phyloP scores from a whole-genome alignment of 208 protist genomes.

The Leptomonas pyrrhocoris region DNA sequence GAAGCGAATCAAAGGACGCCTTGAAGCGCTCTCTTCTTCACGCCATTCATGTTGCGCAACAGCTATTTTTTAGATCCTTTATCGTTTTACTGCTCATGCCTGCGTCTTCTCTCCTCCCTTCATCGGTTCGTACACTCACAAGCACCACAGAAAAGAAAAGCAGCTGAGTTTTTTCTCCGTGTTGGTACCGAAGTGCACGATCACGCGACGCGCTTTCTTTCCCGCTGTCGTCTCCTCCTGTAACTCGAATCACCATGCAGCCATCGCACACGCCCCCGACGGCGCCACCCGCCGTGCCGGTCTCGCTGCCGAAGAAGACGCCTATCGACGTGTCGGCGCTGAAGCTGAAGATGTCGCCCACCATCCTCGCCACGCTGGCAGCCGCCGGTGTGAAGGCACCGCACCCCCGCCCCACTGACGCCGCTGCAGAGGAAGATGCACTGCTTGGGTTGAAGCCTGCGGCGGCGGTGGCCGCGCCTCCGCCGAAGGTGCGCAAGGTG shows the following conservation, averaged over 20 bases:
- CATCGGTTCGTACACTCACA: no score
- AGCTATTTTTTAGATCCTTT: no score
- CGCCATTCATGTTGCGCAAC: no score
- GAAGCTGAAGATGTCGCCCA: conserved; percentile 33
- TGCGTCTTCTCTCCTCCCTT: no score
- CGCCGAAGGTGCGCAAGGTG: conserved; percentile 27
- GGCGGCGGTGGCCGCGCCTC: conserved; percentile 22
- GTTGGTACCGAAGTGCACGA: no score
- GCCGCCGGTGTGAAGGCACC: conserved; percentile 25
- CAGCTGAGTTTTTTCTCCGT: no score
- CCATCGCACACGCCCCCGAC: conserved; percentile 20
- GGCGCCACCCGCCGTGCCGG: conserved; percentile 39
- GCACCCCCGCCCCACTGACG: conserved; percentile 26
- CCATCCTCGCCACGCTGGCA: conserved; percentile 26
- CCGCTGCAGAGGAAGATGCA: conserved; percentile 40
- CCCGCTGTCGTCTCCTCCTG: not conserved
- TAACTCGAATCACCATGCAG: conserved; percentile 18
- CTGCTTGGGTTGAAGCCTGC: conserved; percentile 37
- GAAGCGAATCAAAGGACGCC: no score
- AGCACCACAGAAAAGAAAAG: no score
- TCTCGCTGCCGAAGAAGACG: conserved; percentile 69
- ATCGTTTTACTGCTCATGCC: no score
- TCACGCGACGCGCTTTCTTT: no score
- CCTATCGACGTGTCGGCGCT: conserved; percentile 59
- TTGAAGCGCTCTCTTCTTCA: no score